Conservation (phyloP, 176 grass and related monocot species). For the Themeda triandra region DNA sequence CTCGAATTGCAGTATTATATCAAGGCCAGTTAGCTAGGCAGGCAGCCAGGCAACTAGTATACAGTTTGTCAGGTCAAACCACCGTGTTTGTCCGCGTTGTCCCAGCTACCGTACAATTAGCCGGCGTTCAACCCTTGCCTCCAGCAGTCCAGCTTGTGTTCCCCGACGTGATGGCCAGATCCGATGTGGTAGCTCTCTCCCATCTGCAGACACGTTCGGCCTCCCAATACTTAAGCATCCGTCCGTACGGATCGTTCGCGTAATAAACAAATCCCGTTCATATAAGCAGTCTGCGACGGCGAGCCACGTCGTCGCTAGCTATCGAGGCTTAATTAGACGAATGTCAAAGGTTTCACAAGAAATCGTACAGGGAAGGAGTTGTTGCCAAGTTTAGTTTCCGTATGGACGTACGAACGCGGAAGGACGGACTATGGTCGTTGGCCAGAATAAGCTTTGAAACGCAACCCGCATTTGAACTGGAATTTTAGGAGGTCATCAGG, state of each 20-base stretch:
- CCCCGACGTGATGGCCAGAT: not conserved
- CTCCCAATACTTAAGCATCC: not conserved
- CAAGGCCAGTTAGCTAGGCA: too few relatives aligned
- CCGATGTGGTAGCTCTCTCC: not conserved
- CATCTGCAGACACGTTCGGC: not conserved
- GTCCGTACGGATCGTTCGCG: not conserved
- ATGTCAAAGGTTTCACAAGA: not conserved
- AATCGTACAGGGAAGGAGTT: not conserved
- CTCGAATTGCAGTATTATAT: not conserved
- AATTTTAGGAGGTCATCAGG: not conserved
- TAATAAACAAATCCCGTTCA: not conserved
- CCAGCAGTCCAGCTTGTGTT: too few relatives aligned
- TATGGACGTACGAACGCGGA: not conserved
- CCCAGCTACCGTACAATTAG: not conserved
- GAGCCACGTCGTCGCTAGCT: not conserved
- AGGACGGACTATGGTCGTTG: not conserved
- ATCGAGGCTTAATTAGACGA: not conserved
- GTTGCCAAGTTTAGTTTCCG: not conserved
- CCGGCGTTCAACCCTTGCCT: not conserved
- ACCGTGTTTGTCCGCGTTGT: constrained; percentile 7
- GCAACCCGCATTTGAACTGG: constrained; percentile 19
- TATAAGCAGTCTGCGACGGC: too few relatives aligned
- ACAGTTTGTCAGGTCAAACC: constrained; percentile 24
- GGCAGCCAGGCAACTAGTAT: too few relatives aligned
- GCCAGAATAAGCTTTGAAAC: constrained; percentile 16